Evolutionary conservation across 2,329 filamentous ascomycete genomes (phyloP).

Genomic region (Pseudogymnoascus sp.): DNA sequence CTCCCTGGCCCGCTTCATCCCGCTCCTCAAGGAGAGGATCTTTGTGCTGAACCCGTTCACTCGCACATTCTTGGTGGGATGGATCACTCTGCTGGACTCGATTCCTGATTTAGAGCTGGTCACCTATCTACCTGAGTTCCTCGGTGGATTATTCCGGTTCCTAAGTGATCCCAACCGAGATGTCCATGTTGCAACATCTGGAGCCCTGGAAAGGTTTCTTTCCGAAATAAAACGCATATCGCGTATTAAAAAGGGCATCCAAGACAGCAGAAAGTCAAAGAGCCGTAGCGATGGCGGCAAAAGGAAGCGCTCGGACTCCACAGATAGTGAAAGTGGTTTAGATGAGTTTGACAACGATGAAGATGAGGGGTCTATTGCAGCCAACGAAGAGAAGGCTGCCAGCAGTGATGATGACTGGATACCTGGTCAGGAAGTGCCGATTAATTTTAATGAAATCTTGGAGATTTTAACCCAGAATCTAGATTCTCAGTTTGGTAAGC

Average conservation of each 20-base stretch:
- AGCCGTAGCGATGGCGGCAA: slow-evolving; percentile 48
- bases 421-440: slow-evolving; percentile 90
- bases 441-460: slow-evolving; percentile 85
- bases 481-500: slow-evolving; percentile 66
- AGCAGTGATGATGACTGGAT: slow-evolving; percentile 89
- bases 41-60: slow-evolving; percentile 93
- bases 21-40: slow-evolving; percentile 86
- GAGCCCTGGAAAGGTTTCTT: slow-evolving; percentile 80
- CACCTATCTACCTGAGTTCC: slow-evolving; percentile 82
- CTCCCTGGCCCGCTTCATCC: slow-evolving; percentile 83
- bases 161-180: slow-evolving; percentile 85
- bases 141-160: slow-evolving; percentile 83
- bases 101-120: slow-evolving; percentile 96
- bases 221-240: slow-evolving; percentile 92
- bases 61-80: slow-evolving; percentile 87
- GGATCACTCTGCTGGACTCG: slow-evolving; percentile 90
- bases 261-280: slow-evolving; percentile 69
- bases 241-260: slow-evolving; percentile 82
- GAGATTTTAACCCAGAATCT: slow-evolving; percentile 87
- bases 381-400: slow-evolving; percentile 48
- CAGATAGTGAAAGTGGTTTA: slow-evolving; percentile 53
- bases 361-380: slow-evolving; percentile 50
- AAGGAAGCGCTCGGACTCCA: slow-evolving; percentile 60
- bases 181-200: slow-evolving; percentile 89
- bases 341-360: slow-evolving; percentile 43